Evolutionary conservation across 2,329 filamentous ascomycete species (phyloP).

Genomic region (Fonsecaea monophora): DNA sequence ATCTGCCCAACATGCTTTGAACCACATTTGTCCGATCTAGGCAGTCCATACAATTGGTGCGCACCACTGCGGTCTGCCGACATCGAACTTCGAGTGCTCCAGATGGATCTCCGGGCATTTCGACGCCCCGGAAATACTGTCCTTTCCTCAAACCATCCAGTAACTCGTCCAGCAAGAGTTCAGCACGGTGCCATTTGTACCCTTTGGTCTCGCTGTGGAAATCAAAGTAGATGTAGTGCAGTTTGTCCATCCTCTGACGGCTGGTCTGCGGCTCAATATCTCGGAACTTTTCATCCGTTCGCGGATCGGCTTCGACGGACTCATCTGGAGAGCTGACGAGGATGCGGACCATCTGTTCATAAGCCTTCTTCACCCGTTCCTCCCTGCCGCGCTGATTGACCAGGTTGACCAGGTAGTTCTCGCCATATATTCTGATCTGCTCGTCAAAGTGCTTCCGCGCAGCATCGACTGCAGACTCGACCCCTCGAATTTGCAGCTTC

Average conservation of each 20-base stretch:
- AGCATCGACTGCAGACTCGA: constrained; percentile 79
- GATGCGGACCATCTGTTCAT: constrained; percentile 84
- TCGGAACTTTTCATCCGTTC: constrained; percentile 80
- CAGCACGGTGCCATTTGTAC: constrained; percentile 87
- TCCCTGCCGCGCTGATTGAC: constrained; percentile 97
- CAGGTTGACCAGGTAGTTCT: constrained; percentile 96
- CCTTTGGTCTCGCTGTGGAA: constrained; percentile 98
- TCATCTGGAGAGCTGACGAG: constrained; percentile 74
- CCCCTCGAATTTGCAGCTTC: constrained; percentile 82
- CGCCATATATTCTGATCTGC: constrained; percentile 90
- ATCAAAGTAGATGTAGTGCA: constrained; percentile 98
- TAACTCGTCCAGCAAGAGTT: constrained; percentile 82
- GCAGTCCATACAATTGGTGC: constrained; percentile 99
- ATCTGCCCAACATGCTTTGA: constrained; percentile 93
- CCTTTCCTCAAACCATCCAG: constrained; percentile 77
- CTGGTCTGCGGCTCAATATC: constrained; percentile 61
- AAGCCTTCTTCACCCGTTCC: constrained; percentile 85
- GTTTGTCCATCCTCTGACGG: constrained; percentile 73
- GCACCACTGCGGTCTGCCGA: constrained; percentile 85
- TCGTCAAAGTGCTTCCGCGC: constrained; percentile 89
- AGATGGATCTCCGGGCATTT: constrained; percentile 74
- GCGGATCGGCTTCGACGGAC: constrained; percentile 67
- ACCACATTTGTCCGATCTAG: constrained; percentile 97
- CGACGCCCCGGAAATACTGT: constrained; percentile 90
- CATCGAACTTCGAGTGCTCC: constrained; percentile 80